Evolutionary conservation across 805 yeast species (phyloP).

Genomic region (Jamesozyma hellenica): DNA sequence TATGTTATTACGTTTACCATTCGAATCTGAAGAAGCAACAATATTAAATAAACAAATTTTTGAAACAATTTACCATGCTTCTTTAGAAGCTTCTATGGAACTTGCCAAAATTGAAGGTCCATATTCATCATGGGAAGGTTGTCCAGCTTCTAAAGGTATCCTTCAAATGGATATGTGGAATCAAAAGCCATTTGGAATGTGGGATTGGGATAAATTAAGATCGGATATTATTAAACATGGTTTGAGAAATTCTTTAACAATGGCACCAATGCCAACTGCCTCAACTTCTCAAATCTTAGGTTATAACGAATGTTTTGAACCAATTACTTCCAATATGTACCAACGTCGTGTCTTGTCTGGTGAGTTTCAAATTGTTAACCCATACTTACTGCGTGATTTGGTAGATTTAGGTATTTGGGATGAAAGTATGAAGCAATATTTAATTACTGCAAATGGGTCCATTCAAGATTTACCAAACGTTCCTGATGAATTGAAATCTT

Average conservation of each 20-base stretch:
- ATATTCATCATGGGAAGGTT: slow-evolving; percentile 65
- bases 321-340: slow-evolving; percentile 83
- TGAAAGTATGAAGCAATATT: slow-evolving; percentile 61
- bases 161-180: slow-evolving; percentile 86
- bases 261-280: slow-evolving; percentile 97
- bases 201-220: slow-evolving; percentile 75
- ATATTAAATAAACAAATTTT: slow-evolving; percentile 71
- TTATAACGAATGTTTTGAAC: slow-evolving; percentile 89
- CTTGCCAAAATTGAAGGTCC: slow-evolving; percentile 58
- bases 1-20: slow-evolving; percentile 69
- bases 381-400: slow-evolving; percentile 69
- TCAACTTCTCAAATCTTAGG: slow-evolving; percentile 94
- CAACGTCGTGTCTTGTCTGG: slow-evolving; percentile 85
- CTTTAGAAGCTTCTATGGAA: slow-evolving; percentile 78
- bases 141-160: slow-evolving; percentile 79
- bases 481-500: slow-evolving; percentile 58
- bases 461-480: slow-evolving; percentile 61
- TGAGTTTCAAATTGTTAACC: slow-evolving; percentile 84
- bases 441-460: slow-evolving; percentile 72
- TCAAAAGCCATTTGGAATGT: slow-evolving; percentile 60
- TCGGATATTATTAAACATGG: slow-evolving; percentile 52
- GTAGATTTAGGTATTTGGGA: slow-evolving; percentile 75
- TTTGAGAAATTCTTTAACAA: slow-evolving; percentile 72
- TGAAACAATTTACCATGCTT: slow-evolving; percentile 92
- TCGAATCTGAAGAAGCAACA: slow-evolving; percentile 75